These are phyloP conservation scores for Tremellales sp. DNA, from an alignment of 1,284 basidiomycete genomes.

Conservation along the genomic window DNA sequence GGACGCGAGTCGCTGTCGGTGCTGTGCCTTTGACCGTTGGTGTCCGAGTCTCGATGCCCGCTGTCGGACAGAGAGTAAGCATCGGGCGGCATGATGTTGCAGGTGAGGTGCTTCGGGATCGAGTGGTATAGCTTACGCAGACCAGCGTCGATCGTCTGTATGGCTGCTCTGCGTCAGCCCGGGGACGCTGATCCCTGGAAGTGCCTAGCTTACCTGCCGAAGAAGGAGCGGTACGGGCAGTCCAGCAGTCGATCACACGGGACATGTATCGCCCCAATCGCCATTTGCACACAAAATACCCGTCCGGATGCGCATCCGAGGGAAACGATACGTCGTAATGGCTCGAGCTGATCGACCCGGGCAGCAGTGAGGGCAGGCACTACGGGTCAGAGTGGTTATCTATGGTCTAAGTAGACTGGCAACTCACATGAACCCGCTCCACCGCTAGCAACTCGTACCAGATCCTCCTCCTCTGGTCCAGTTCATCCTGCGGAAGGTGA, in stretches of 20 bases:
- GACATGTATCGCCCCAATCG: constrained; percentile 13
- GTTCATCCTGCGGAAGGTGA: constrained; percentile 4
- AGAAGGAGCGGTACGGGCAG: constrained; percentile 4
- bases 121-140: constrained; percentile 9
- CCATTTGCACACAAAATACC: constrained; percentile 17
- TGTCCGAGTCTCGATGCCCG: background rate
- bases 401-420: background rate
- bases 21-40: background rate
- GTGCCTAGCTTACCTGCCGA: background rate
- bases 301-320: constrained; percentile 10
- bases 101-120: background rate
- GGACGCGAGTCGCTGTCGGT: background rate
- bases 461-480: constrained; percentile 13
- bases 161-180: constrained; percentile 1
- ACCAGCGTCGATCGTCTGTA: constrained; percentile 15
- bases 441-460: constrained; percentile 15
- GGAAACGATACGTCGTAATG: constrained; percentile 17
- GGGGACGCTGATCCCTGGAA: background rate
- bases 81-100: background rate
- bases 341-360: constrained; percentile 10
- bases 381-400: background rate
- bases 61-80: background rate
- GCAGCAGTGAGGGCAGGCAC: constrained; percentile 10
- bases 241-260: constrained; percentile 17
- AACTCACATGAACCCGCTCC: constrained; percentile 8